Conservation (phyloP, 2,329 filamentous ascomycete genomes). For the Pseudogymnoascus sp. region DNA sequence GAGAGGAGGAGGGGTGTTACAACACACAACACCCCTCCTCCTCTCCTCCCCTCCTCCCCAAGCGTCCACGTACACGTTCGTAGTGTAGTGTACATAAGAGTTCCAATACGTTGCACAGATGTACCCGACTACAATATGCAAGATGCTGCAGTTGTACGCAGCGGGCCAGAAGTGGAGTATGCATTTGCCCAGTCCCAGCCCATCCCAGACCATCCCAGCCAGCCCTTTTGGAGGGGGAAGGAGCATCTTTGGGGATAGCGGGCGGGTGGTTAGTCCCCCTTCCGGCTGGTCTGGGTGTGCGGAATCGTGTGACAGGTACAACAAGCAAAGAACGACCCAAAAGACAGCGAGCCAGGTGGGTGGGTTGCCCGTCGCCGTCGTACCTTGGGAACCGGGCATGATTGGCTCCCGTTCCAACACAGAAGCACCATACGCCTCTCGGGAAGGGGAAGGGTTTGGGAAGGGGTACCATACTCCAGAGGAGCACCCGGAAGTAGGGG, state of each 20-base stretch:
- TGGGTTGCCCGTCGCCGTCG: neutral
- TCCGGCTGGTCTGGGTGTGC: neutral
- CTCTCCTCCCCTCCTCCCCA: neutral
- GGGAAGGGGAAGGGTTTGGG: neutral
- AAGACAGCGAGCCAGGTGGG: neutral
- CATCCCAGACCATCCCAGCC: neutral
- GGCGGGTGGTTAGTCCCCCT: neutral
- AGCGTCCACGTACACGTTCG: neutral
- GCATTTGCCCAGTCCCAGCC: neutral
- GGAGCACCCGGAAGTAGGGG: neutral
- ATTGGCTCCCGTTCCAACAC: neutral
- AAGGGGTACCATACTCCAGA: neutral
- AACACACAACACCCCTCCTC: neutral
- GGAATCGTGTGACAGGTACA: constrained; percentile 5
- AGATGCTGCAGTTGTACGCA: neutral
- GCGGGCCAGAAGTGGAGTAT: neutral
- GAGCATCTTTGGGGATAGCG: neutral
- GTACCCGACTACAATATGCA: neutral
- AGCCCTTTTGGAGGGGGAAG: neutral
- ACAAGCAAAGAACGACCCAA: neutral
- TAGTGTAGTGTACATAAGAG: neutral
- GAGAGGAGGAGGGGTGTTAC: too few relatives aligned
- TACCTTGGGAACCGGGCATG: neutral
- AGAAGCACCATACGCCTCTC: neutral
- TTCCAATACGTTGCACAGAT: neutral